These are phyloP conservation scores for Rhizopogon salebrosus DNA, from an alignment of 768 basidiomycete species.

Conservation along the genomic window DNA sequence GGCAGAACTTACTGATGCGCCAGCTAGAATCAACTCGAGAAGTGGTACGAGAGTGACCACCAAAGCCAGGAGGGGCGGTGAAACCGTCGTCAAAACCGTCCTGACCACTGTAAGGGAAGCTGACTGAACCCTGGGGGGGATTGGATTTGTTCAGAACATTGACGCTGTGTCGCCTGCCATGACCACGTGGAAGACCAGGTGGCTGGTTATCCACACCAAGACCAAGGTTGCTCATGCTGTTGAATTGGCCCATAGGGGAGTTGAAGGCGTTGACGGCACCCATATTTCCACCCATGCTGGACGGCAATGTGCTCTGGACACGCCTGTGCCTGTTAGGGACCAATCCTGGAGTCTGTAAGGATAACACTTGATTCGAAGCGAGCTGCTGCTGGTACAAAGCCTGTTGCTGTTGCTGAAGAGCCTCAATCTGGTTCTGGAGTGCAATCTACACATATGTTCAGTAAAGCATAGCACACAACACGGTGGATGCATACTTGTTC, in stretches of 20 bases:
- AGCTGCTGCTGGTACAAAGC: constrained; percentile 87
- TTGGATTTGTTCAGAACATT: constrained; percentile 80
- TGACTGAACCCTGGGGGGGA: constrained; percentile 43
- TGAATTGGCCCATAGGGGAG: constrained; percentile 60
- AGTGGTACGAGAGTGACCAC: constrained; percentile 69
- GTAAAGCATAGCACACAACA: constrained; percentile 3
- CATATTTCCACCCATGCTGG: constrained; percentile 44
- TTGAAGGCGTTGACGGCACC: constrained; percentile 30
- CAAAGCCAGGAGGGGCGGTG: constrained; percentile 48
- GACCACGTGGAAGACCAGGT: constrained; percentile 70
- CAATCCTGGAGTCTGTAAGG: constrained; percentile 73
- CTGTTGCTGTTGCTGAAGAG: constrained; percentile 85
- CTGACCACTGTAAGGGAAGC: constrained; percentile 44
- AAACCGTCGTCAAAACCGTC: constrained; percentile 84
- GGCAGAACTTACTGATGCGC: constrained; percentile 70
- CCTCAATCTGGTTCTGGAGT: constrained; percentile 86
- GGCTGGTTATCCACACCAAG: constrained; percentile 62
- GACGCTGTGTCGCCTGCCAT: constrained; percentile 86
- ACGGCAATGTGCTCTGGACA: constrained; percentile 80
- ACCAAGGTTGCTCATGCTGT: constrained; percentile 43
- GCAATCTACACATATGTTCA: constrained; percentile 56
- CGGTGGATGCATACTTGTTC: constrained; percentile 67
- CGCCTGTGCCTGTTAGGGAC: constrained; percentile 74
- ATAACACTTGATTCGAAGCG: constrained; percentile 80
- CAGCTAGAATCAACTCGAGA: constrained; percentile 81